These are phyloP conservation scores for Penicillium odoratum DNA, from an alignment of 495 filamentous ascomycete species.

Conservation along the genomic window DNA sequence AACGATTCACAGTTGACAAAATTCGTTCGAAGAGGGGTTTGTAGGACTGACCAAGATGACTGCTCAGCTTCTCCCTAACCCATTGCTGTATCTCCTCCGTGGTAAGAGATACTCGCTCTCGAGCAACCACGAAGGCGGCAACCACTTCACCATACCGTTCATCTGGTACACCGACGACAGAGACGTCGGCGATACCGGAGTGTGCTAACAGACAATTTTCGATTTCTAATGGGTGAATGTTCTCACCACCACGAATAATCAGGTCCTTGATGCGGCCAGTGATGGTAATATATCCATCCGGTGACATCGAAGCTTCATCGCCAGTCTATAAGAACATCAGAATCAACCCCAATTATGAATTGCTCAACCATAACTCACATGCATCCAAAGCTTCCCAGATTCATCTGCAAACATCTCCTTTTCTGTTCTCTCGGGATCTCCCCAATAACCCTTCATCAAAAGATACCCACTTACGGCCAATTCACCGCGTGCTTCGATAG, in stretches of 20 bases:
- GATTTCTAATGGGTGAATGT: conserved; percentile 92
- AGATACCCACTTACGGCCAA: conserved; percentile 82
- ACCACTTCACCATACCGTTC: conserved; percentile 84
- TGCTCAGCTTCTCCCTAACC: conserved; percentile 69
- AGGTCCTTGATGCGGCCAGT: conserved; percentile 85
- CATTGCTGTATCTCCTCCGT: conserved; percentile 63
- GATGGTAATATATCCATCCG: conserved; percentile 64
- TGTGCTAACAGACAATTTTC: conserved; percentile 87
- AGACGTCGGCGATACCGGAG: conserved; percentile 66
- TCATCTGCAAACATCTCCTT: conserved; percentile 69
- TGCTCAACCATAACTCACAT: conserved; percentile 40
- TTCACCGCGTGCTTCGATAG: conserved; percentile 70
- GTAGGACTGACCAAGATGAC: conserved; percentile 63
- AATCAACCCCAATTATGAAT: not conserved
- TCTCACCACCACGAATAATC: conserved; percentile 92
- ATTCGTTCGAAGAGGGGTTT: not conserved
- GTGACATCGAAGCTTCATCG: conserved; percentile 89
- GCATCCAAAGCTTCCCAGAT: conserved; percentile 67
- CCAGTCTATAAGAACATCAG: conserved; percentile 56
- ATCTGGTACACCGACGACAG: conserved; percentile 82
- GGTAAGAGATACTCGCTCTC: conserved; percentile 19
- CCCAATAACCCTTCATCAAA: conserved; percentile 90
- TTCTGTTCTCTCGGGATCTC: conserved; percentile 63
- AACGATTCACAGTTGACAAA: not conserved
- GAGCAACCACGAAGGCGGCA: conserved; percentile 73